Percentiles rank a stretch among this genome's conserved stretches.
These are phyloP conservation scores for Anisodus acutangulus DNA, from an alignment of 257 asterid species.

Conservation along the genomic window DNA sequence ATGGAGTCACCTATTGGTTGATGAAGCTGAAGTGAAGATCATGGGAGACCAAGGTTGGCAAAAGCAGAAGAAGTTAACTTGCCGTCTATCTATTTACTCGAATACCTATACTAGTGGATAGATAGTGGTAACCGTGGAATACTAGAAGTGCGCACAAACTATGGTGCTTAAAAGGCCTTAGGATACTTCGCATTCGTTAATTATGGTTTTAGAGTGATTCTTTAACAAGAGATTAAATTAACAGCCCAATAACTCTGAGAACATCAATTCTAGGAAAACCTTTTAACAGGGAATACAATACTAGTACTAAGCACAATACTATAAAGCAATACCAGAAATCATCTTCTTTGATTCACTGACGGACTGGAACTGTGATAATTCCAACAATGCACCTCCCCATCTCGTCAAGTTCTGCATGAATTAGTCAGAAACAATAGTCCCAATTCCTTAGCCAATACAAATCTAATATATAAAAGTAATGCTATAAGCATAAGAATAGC, in stretches of 20 bases:
- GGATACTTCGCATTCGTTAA: not conserved
- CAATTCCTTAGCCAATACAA: not conserved
- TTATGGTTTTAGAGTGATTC: not conserved
- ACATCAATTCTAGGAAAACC: not conserved
- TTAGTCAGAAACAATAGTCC: slow-evolving; percentile 1
- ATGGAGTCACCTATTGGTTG: not conserved
- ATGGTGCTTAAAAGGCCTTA: not conserved
- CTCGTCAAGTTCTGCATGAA: slow-evolving; percentile 73
- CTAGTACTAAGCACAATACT: not conserved
- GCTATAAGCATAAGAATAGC: not conserved
- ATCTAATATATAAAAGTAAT: not conserved
- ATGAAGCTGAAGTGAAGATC: not conserved
- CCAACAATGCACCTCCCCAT: slow-evolving; percentile 93
- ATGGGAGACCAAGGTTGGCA: not conserved
- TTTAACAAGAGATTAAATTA: not conserved
- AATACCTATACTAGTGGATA: not conserved
- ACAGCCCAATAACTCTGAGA: not conserved
- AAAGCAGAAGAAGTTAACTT: not conserved
- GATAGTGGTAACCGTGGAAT: not conserved
- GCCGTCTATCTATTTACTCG: not conserved
- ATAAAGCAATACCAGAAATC: slow-evolving; percentile 60
- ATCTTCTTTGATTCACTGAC: slow-evolving; percentile 75
- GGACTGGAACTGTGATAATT: slow-evolving; percentile 81
- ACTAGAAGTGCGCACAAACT: not conserved
- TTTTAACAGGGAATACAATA: not conserved